These are phyloP conservation scores for Penicillium pulvis DNA, from an alignment of 495 filamentous ascomycete species.

Conservation along the genomic window DNA sequence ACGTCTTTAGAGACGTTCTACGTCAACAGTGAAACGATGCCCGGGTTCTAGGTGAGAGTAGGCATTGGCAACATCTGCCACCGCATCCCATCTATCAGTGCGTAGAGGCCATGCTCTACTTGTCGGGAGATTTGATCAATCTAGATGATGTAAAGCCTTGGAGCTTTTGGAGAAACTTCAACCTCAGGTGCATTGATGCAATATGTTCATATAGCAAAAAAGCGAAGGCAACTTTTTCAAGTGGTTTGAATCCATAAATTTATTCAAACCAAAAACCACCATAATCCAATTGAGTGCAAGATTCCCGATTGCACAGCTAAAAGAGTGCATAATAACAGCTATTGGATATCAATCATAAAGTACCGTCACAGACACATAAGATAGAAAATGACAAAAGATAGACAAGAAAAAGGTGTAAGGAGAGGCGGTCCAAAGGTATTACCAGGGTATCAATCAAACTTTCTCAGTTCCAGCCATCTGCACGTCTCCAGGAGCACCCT, in stretches of 20 bases:
- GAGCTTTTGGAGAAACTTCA: no score
- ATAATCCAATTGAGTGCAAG: constrained; percentile 1
- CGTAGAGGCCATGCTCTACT: no score
- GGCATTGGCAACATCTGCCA: background rate
- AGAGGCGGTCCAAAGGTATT: constrained; percentile 2
- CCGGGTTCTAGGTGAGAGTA: constrained; percentile 1
- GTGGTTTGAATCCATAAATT: background rate
- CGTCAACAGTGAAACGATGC: constrained; percentile 19
- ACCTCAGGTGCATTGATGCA: no score
- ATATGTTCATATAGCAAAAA: background rate
- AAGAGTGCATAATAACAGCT: constrained; percentile 5
- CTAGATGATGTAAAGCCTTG: no score
- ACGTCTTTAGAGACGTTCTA: constrained; percentile 17
- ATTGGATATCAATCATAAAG: constrained; percentile 35
- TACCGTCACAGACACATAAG: constrained; percentile 14
- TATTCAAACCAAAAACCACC: background rate
- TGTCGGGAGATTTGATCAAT: no score
- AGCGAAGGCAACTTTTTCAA: background rate
- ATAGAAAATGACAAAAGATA: constrained; percentile 4
- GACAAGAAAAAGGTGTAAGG: constrained; percentile 6
- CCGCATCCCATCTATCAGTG: no score
- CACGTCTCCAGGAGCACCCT: constrained; percentile 33
- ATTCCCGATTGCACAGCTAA: constrained; percentile 1
- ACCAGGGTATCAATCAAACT: constrained; percentile 21
- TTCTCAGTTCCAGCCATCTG: constrained; percentile 45